Conservation (phyloP, 768 basidiomycete genomes). For the Naganishia vaughanmartiniae region DNA sequence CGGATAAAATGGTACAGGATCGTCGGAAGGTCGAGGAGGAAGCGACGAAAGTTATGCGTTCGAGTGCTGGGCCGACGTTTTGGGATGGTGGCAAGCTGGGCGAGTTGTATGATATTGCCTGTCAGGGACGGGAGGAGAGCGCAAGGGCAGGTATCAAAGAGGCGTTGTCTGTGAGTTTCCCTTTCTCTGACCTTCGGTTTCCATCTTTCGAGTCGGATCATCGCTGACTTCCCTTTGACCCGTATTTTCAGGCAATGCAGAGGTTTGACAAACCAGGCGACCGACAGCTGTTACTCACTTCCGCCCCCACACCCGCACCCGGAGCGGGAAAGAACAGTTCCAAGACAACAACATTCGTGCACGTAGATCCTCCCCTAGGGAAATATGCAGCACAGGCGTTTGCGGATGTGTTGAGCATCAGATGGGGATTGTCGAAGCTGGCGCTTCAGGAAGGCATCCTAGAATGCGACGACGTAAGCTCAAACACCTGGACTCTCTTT, state of each 20-base stretch:
- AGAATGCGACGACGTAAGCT: constrained; percentile 62
- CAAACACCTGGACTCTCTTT: background rate
- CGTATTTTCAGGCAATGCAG: background rate
- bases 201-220: background rate
- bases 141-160: constrained; percentile 42
- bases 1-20: constrained; percentile 73
- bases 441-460: constrained; percentile 82
- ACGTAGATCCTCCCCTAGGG: constrained; percentile 57
- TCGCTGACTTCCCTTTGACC: background rate
- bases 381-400: constrained; percentile 70
- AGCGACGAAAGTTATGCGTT: constrained; percentile 62
- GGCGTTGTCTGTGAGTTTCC: constrained; percentile 44
- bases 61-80: constrained; percentile 60
- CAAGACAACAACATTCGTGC: background rate
- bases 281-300: constrained; percentile 20
- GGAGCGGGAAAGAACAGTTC: background rate
- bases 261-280: constrained; percentile 1
- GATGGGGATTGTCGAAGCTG: constrained; percentile 86
- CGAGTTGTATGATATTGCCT: constrained; percentile 66
- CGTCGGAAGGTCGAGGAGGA: constrained; percentile 73
- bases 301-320: background rate
- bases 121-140: constrained; percentile 51
- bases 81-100: constrained; percentile 84
- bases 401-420: constrained; percentile 84
- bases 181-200: no score